Base-by-base conservation (phyloP, 371 early-diverging fungal genomes). In the Circinella umbellata region DNA sequence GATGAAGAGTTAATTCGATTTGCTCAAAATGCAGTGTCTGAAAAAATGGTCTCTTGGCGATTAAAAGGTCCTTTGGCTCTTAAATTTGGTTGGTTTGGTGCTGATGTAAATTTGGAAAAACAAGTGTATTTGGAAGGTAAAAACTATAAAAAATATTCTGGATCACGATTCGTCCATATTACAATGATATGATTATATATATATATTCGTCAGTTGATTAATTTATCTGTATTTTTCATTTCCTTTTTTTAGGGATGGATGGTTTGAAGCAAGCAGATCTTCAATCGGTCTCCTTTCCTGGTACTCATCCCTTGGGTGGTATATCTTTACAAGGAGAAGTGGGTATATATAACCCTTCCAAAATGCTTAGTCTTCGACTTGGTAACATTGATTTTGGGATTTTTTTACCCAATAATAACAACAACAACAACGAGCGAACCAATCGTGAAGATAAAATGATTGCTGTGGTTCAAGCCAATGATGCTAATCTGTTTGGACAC, bases 361-460 rank as follows among this genome's bases (percentile, higher is more conserved):
- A 60, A 18, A 77, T 75, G 1, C 66, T 85, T 8, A 81, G 85
- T 14, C 54, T 85, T 11, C 66, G 60, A 13, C 38, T 85, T 7
- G 85, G 85, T 8, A 73, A 85, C 54, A 73, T 85, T 42, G 80
- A 85, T 62, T 81, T 85, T 74, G 83, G 79, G 17, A 82, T 85
- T 27, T 80, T 69, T 61, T 64, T 82, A 9, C 81, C 82, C 2
- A 20, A 72, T 13, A 37, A 68, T 4, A 38, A 60, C 17, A 63
- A 72, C 17, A 37, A 68, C 14, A 38, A 60, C 17, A 64, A 60
- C 38, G 66, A 74, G 37, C 37, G 69, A 8, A 34, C 66, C 7
- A 18, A 57, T 14, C 57, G 61, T 49, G 66, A 75, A 47, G 85
- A 82, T 34, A 70, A 59, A 37, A 57, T 77, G 65, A 80, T 85